Percentiles rank a stretch among this genome's conserved stretches.
These are phyloP conservation scores for Fusarium ambrosium DNA, from an alignment of 2,329 filamentous ascomycete species.

Conservation along the genomic window DNA sequence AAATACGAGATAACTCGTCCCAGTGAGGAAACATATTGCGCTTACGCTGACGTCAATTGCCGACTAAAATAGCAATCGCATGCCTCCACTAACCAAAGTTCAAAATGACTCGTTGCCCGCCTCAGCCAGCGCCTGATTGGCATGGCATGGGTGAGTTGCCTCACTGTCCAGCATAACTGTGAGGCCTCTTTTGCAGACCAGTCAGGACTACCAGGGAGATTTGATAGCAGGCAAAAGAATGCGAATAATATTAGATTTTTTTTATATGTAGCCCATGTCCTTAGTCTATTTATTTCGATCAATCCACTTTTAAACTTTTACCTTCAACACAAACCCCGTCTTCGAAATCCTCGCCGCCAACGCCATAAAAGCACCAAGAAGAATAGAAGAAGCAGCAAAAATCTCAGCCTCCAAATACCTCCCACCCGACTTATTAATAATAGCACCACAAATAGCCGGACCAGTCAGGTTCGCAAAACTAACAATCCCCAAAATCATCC, in stretches of 20 bases:
- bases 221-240: neutral
- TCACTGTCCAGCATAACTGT: neutral
- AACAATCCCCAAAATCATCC: slow-evolving; percentile 53
- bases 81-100: neutral
- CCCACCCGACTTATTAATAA: slow-evolving; percentile 36
- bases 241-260: neutral
- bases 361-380: slow-evolving; percentile 40
- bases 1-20: neutral
- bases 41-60: neutral
- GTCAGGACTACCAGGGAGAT: neutral
- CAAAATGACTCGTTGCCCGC: neutral
- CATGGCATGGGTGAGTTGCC: neutral
- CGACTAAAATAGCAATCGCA: neutral
- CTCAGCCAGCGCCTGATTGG: neutral
- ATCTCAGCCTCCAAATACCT: slow-evolving; percentile 43
- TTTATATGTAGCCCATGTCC: neutral
- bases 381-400: slow-evolving; percentile 41
- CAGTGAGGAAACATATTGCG: neutral
- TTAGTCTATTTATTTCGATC: neutral
- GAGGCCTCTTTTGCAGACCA: neutral
- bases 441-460: slow-evolving; percentile 44
- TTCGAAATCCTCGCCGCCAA: slow-evolving; percentile 35
- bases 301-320: slow-evolving; percentile 10
- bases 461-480: slow-evolving; percentile 49
- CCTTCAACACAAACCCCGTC: slow-evolving; percentile 20